Percentiles rank a stretch among this genome's conserved stretches.
Evolutionary conservation across 2,329 filamentous ascomycete species (phyloP).

Genomic region (Fusarium anguioides): DNA sequence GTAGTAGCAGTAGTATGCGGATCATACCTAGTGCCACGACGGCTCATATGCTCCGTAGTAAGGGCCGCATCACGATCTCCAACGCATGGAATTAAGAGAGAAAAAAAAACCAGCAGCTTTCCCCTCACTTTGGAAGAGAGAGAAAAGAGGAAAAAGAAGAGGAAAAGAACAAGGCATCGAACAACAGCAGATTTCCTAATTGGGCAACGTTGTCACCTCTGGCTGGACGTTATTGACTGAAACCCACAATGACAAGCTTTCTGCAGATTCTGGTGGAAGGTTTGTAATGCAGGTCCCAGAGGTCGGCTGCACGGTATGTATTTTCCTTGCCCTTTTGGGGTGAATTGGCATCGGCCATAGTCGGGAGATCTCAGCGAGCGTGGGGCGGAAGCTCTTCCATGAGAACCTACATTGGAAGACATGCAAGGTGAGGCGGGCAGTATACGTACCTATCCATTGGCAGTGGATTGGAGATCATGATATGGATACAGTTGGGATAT

Average conservation of each 20-base stretch:
- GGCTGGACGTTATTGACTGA: slow-evolving; percentile 32
- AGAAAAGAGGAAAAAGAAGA: slow-evolving; percentile 8
- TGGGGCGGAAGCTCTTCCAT: slow-evolving; percentile 27
- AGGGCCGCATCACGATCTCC: slow-evolving; percentile 22
- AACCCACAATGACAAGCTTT: slow-evolving; percentile 41
- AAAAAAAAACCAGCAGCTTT: slow-evolving; percentile 7
- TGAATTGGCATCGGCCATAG: slow-evolving; percentile 35
- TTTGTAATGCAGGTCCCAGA: slow-evolving; percentile 43
- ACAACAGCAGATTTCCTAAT: slow-evolving; percentile 46
- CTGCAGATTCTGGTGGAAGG: slow-evolving; percentile 32
- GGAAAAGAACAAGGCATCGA: slow-evolving; percentile 21
- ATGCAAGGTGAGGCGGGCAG: slow-evolving; percentile 15
- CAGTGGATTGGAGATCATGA: slow-evolving; percentile 12
- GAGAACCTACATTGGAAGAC: too few species aligned
- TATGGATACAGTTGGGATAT: slow-evolving; percentile 12
- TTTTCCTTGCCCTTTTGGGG: slow-evolving; percentile 49
- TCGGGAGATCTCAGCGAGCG: slow-evolving; percentile 33
- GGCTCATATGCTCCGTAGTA: slow-evolving; percentile 21
- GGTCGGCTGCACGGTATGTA: slow-evolving; percentile 49
- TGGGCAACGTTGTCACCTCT: slow-evolving; percentile 40
- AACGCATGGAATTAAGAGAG: slow-evolving; percentile 3
- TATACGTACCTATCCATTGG: neutral
- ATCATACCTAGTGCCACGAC: slow-evolving; percentile 7
- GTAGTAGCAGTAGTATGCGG: slow-evolving; percentile 2
- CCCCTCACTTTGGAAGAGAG: slow-evolving; percentile 20